Base-by-base conservation (phyloP, 352 stramenopile genomes). In the Globisporangium abappressorium region DNA sequence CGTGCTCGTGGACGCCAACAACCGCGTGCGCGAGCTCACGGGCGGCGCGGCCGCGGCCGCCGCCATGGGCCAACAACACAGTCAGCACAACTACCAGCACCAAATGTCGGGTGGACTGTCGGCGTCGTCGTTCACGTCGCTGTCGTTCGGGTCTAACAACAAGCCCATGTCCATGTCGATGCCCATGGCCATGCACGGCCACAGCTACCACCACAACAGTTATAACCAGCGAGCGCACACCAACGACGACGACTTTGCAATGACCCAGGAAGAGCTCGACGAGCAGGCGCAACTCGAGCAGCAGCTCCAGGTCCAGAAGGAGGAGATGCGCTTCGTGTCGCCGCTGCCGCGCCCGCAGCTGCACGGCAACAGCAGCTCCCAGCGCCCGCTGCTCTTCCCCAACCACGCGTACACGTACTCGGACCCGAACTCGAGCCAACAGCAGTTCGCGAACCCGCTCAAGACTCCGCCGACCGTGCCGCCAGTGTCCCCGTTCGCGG, bases 251-350 rank as follows among this genome's bases (percentile, higher is more conserved):
- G 75, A 87, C 53, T 55, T 78, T 30, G 78, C 71, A 24, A 74
- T 82, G 57, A 79, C 79, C 11, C 75, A 77, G n/a, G 80, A 74
- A 18, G 80, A 89, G 33, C 54, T 86, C 7, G 84, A 87, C 55
- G 82, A 90, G 33, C 79, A 90, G 62, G 80, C 78, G 20, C 82
- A 89, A 59, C 78, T 93, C 18, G 81, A 87, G 65, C 81, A 91
- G 72, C 85, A 93, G 73, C 77, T 93, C 11, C 77, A 81, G 62
- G 75, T 85, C 57, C 85, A 93, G 68, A 82, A 84, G 26, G 81
- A 93, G 63, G 85, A 93, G 67, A 93, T 93, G 85, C 85, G 82
- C 71, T 90, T 93, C 46, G 75, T 85, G 24, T 79, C 80, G n/a
- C 76, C 77, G 18, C 64, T 79, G 51, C 77, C 81, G 30, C 78